Base-by-base conservation (phyloP, 106 monocot genomes). In the Dioscorea alata region DNA sequence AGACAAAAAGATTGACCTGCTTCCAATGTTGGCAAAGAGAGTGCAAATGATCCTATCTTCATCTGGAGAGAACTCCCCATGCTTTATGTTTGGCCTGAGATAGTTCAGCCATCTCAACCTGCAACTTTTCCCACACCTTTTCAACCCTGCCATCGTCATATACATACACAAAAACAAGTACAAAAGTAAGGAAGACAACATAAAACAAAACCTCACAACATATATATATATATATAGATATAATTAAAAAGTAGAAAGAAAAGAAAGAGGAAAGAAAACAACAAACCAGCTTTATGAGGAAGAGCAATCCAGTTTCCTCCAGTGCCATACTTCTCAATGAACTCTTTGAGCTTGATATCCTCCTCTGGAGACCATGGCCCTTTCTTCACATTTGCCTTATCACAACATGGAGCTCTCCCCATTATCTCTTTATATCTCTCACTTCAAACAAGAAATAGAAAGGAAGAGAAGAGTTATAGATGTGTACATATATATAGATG, bases 241-340 rank as follows among this genome's bases (percentile, higher is more conserved):
- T 28, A 24, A 33, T 3, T 6, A 28, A 17, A 21, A 49, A 2
- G 69, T 19, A n/a, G 8, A 31, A 49, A 19, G n/a, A 64, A 13
- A 13, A 35, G 69, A 54, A 48, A 20, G 13, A 24, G n/a, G n/a
- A 31, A 25, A 4, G 61, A 18, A n/a, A 15, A 15, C 19, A 15
- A 34, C 42, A 17, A 69, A 94, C 94, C 94, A 68, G 94, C 94
- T 77, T 90, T 94, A 14, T 90, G 94, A 57, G 94, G 94, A 54
- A 94, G 88, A 72, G 94, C 83, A 73, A 94, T 94, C 94, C 94
- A 94, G 79, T 94, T 94, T 5, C 94, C 90, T 53, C 90, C 90
- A 13, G 90, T 94, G 31, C 94, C 94, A 64, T 81, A 67, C 77
- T 94, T 90, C 67, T 88, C 87, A 7, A 94, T 94, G 87, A 90